A percentile compares a stretch with the other conserved stretches of the same genome.
These are phyloP conservation scores for Cryptococcus sp. DNA, from an alignment of 1,284 basidiomycete genomes.

Conservation along the genomic window DNA sequence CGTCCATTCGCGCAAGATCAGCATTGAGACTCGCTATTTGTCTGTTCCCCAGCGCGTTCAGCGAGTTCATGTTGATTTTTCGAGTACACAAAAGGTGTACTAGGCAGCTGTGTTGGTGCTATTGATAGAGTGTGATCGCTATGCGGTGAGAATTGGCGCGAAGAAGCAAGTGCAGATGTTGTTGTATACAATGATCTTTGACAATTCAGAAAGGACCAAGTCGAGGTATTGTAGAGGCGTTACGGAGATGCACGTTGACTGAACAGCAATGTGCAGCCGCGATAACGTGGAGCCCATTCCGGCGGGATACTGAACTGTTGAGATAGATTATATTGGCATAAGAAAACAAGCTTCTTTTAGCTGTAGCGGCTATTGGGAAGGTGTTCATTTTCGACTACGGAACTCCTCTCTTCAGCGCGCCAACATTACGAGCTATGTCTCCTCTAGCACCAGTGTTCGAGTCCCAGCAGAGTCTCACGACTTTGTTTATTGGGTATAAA, in stretches of 20 bases:
- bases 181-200: too few relatives aligned
- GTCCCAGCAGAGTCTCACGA: slow-evolving; percentile 47
- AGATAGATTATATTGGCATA: background rate
- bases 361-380: slow-evolving; percentile 51
- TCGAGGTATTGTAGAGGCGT: background rate
- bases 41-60: slow-evolving; percentile 88
- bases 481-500: slow-evolving; percentile 29
- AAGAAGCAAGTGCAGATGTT: too few relatives aligned
- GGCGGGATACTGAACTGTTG: background rate
- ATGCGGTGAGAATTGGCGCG: too few relatives aligned
- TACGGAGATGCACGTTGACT: background rate
- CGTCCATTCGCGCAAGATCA: slow-evolving; percentile 76
- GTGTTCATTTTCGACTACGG: slow-evolving; percentile 43
- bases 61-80: slow-evolving; percentile 71
- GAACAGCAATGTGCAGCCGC: background rate
- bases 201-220: background rate
- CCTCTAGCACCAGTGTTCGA: slow-evolving; percentile 52
- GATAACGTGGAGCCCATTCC: slow-evolving; percentile 1
- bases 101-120: too few relatives aligned
- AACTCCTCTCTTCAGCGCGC: slow-evolving; percentile 47
- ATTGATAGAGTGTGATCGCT: too few relatives aligned
- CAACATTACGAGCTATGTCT: slow-evolving; percentile 36
- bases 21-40: slow-evolving; percentile 85
- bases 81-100: too few relatives aligned
- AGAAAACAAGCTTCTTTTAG: slow-evolving; percentile 8